Percentiles rank a stretch among this genome's conserved stretches.
Conservation (phyloP, 140 eudicot genomes). For the Cichorium intybus region DNA sequence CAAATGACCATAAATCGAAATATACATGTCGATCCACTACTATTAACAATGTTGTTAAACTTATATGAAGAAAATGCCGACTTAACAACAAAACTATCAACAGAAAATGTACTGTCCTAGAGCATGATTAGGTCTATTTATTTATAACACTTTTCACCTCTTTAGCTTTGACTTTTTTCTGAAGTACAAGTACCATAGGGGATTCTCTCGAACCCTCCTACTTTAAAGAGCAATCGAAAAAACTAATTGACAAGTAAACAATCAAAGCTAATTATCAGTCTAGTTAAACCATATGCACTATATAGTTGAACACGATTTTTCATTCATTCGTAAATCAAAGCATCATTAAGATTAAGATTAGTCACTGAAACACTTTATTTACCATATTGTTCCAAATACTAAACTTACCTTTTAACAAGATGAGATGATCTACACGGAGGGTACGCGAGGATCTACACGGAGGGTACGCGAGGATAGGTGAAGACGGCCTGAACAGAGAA, state of each 20-base stretch:
- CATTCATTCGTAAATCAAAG: not conserved
- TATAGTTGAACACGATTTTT: not conserved
- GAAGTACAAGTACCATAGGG: not conserved
- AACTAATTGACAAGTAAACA: not conserved
- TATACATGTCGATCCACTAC: no score
- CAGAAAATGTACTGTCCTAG: slow-evolving; percentile 3
- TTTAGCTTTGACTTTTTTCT: not conserved
- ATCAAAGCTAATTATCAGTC: not conserved
- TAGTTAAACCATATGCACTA: not conserved
- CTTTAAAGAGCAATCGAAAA: not conserved
- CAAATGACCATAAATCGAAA: no score
- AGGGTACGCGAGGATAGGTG: slow-evolving; percentile 15
- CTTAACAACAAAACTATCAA: not conserved
- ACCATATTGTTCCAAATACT: no score
- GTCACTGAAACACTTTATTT: not conserved
- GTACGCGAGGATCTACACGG: no score
- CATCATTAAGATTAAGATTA: not conserved
- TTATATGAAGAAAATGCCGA: not conserved
- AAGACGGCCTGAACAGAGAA: slow-evolving; percentile 14
- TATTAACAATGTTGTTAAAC: no score
- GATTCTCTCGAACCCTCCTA: not conserved
- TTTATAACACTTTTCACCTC: slow-evolving; percentile 11
- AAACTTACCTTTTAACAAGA: slow-evolving; percentile 25
- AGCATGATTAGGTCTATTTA: slow-evolving; percentile 7
- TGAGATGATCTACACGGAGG: slow-evolving; percentile 13